These are phyloP conservation scores for Phallus indusiatus DNA, from an alignment of 768 basidiomycete species.

Conservation along the genomic window DNA sequence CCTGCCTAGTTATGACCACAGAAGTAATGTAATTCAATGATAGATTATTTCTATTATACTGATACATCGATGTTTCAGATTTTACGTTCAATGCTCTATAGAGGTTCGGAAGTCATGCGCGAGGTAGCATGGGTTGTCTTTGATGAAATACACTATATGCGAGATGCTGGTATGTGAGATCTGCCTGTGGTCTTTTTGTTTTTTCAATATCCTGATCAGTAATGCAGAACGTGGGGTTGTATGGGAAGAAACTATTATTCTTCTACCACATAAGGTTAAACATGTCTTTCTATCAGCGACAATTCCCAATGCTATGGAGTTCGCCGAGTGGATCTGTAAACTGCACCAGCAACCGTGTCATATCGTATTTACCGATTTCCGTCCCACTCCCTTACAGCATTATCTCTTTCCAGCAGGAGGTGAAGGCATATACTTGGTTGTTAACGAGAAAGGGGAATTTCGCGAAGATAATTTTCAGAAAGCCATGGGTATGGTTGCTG, in stretches of 20 bases:
- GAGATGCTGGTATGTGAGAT: constrained; percentile 56
- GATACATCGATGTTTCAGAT: constrained; percentile 45
- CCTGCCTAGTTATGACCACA: constrained; percentile 98
- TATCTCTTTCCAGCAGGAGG: constrained; percentile 96
- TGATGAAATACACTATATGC: constrained; percentile 99
- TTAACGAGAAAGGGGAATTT: constrained; percentile 98
- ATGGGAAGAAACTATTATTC: constrained; percentile 98
- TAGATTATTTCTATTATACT: background rate
- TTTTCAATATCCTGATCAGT: background rate
- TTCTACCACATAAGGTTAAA: constrained; percentile 90
- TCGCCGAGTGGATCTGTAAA: constrained; percentile 97
- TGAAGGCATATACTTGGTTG: constrained; percentile 94
- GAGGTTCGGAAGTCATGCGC: constrained; percentile 97
- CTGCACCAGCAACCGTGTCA: constrained; percentile 98
- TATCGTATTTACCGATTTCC: constrained; percentile 98
- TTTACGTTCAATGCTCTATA: constrained; percentile 95
- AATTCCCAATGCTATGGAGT: constrained; percentile 99
- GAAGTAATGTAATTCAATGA: constrained; percentile 44
- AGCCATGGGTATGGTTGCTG: constrained; percentile 91
- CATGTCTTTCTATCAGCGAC: constrained; percentile 99
- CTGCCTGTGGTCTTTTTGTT: background rate
- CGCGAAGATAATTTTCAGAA: constrained; percentile 96
- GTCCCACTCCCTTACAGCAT: constrained; percentile 95
- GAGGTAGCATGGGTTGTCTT: constrained; percentile 99
- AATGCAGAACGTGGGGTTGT: constrained; percentile 86